These are phyloP conservation scores for Nannochloropsis gaditana DNA, from an alignment of 108 stramenopile species.

Conservation along the genomic window DNA sequence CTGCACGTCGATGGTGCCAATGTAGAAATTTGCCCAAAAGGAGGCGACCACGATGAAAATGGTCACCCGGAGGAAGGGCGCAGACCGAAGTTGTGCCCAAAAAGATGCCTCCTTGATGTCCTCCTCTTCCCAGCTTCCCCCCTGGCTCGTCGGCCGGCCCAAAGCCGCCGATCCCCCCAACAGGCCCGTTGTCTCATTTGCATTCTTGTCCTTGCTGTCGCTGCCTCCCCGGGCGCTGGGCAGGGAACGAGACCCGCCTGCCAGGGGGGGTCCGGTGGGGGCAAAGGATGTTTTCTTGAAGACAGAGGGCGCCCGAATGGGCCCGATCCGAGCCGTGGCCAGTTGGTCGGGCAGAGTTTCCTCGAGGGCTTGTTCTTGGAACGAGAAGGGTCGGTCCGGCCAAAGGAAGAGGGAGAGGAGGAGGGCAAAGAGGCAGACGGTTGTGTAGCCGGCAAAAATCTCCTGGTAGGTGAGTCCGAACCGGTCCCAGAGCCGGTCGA, in stretches of 20 bases:
- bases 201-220: too few relatives aligned
- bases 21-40: conserved; percentile 57
- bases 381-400: conserved; percentile 31
- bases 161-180: background rate
- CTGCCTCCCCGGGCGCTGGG: background rate
- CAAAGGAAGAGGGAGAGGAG: conserved; percentile 22
- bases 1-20: conserved; percentile 49
- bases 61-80: conserved; percentile 39
- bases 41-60: conserved; percentile 47
- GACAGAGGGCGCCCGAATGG: conserved; percentile 25
- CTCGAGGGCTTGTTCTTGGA: background rate
- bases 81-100: conserved; percentile 45
- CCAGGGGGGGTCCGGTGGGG: background rate
- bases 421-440: conserved; percentile 15
- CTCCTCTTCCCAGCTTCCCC: background rate
- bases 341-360: background rate
- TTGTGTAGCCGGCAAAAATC: conserved; percentile 30
- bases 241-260: background rate
- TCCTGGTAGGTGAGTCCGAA: conserved; percentile 21
- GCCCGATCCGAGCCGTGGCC: conserved; percentile 21
- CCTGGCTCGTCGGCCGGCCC: background rate
- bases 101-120: conserved; percentile 44
- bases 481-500: conserved; percentile 27
- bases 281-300: conserved; percentile 28
- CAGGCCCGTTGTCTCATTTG: background rate